Evolutionary conservation across 495 filamentous ascomycete genomes (phyloP).

Genomic region (Lophium mytilinum): DNA sequence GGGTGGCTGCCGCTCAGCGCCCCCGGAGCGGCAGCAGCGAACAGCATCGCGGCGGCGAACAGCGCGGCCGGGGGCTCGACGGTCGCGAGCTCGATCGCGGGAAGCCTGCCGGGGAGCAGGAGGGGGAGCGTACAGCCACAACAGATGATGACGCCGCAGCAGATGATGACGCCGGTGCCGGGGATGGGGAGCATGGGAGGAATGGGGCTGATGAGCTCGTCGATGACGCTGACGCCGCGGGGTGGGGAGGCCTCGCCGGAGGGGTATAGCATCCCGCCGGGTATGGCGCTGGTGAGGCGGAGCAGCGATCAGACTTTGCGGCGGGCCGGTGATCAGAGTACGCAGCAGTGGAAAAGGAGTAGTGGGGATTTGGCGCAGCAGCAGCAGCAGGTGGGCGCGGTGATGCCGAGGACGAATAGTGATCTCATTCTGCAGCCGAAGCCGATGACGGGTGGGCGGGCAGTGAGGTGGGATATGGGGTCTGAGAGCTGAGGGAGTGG

Average conservation of each 20-base stretch:
- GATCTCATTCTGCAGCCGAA: constrained; percentile 7
- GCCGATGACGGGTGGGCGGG: constrained; percentile 3
- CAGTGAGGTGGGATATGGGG: constrained; percentile 20
- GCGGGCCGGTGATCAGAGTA: no score
- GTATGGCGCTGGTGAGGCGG: no score
- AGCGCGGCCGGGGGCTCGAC: not conserved
- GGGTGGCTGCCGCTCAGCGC: constrained; percentile 18
- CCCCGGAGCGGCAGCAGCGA: not conserved
- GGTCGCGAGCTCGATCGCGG: not conserved
- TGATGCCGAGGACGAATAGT: constrained; percentile 11
- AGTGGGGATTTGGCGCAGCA: not conserved
- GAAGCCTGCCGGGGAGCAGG: constrained; percentile 6
- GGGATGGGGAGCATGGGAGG: not conserved
- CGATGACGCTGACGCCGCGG: no score
- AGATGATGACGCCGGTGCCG: not conserved
- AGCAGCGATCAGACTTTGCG: no score
- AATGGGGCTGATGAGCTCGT: not conserved
- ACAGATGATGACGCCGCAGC: no score
- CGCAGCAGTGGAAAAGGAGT: not conserved
- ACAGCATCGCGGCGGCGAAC: not conserved
- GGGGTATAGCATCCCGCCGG: no score
- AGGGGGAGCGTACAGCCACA: constrained; percentile 16
- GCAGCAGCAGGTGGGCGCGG: constrained; percentile 2
- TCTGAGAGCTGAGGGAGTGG: constrained; percentile 10
- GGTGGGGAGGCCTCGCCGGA: no score